Conservation (phyloP, 2,329 filamentous ascomycete genomes). For the Pseudogymnoascus sp. region DNA sequence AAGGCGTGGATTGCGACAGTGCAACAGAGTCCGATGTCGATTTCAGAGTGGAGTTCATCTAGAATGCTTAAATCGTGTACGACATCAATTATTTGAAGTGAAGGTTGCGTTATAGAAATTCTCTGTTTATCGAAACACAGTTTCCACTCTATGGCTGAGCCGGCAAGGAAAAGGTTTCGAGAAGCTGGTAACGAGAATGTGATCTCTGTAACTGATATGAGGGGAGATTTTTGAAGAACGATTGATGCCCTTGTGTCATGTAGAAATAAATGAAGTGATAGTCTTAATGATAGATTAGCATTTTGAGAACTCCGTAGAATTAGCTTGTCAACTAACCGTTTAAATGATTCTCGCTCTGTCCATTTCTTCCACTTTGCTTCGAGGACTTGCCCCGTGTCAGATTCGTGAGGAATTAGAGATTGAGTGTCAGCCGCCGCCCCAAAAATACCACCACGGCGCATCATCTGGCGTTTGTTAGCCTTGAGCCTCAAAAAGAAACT, state of each 20-base stretch:
- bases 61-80: not conserved
- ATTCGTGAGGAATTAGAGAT: not conserved
- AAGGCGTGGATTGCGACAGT: slow-evolving; percentile 10
- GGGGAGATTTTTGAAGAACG: slow-evolving; percentile 4
- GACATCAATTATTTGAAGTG: not conserved
- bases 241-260: slow-evolving; percentile 6
- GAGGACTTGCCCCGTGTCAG: not conserved
- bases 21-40: slow-evolving; percentile 12
- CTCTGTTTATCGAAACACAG: not conserved
- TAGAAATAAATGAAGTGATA: slow-evolving; percentile 5
- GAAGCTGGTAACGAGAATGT: not conserved
- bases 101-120: not conserved
- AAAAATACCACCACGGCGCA: slow-evolving; percentile 4
- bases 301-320: not conserved
- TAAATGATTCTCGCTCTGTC: slow-evolving; percentile 7
- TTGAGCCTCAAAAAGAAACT: too few relatives aligned
- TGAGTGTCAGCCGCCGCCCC: not conserved
- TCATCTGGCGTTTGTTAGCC: slow-evolving; percentile 2
- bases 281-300: not conserved
- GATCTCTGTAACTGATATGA: not conserved
- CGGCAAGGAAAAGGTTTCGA: not conserved
- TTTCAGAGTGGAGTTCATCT: not conserved
- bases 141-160: not conserved
- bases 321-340: not conserved
- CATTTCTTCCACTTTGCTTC: slow-evolving; percentile 10